Conservation (phyloP, 805 yeast genomes). For the Isabelozyma rhagii region DNA sequence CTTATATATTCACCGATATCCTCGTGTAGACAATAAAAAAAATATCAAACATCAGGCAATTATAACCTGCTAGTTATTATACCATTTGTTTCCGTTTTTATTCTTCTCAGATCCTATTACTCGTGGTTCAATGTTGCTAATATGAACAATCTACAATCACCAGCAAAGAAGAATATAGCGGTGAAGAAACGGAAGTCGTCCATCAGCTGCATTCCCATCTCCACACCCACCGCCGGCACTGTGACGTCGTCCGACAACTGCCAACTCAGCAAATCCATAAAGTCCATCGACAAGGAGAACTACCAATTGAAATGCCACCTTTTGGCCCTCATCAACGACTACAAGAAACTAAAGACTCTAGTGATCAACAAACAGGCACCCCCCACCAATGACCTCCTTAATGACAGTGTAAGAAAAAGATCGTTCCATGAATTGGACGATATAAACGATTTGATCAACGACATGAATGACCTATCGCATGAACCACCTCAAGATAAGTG, state of each 20-base stretch:
- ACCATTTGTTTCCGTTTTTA: not conserved
- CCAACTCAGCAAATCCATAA: slow-evolving; percentile 5
- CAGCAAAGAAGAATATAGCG: not conserved
- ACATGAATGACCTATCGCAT: slow-evolving; percentile 26
- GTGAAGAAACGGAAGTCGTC: not conserved
- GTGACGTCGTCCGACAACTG: not conserved
- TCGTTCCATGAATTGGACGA: slow-evolving; percentile 17
- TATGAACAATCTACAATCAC: not conserved
- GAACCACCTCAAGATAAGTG: slow-evolving; percentile 4
- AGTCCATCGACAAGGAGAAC: slow-evolving; percentile 29
- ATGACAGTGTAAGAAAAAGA: slow-evolving; percentile 9
- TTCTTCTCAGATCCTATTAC: not conserved
- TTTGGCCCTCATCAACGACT: slow-evolving; percentile 37
- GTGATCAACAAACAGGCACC: slow-evolving; percentile 15
- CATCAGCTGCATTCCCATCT: not conserved
- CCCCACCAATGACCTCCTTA: not conserved
- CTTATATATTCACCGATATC: not conserved
- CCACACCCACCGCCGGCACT: not conserved
- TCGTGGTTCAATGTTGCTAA: not conserved
- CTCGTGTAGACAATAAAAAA: not conserved
- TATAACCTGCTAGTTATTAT: too few relatives aligned
- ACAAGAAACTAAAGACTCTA: slow-evolving; percentile 30
- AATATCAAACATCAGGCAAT: too few relatives aligned
- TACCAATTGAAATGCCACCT: slow-evolving; percentile 30
- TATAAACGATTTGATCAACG: slow-evolving; percentile 24